Conservation (phyloP, 768 basidiomycete species). For the Suillus occidentalis region DNA sequence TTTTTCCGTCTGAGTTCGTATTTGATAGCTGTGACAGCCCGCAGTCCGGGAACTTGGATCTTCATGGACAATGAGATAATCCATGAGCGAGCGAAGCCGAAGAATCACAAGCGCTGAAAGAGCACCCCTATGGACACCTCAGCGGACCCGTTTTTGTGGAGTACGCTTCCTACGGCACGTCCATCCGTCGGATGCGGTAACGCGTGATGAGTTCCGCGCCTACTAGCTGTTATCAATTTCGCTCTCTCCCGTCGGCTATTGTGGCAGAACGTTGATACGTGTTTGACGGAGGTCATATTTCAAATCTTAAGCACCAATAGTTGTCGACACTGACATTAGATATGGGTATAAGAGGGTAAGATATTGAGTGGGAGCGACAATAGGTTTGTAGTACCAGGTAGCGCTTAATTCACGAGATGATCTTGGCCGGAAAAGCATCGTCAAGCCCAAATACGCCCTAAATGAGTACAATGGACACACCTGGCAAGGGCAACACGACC, state of each 20-base stretch:
- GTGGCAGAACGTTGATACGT: neutral
- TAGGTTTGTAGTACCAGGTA: neutral
- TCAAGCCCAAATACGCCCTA: conserved; percentile 7
- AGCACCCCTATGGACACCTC: neutral
- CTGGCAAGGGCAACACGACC: conserved; percentile 73
- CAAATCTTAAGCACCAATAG: neutral
- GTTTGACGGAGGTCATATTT: neutral
- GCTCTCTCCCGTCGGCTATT: neutral
- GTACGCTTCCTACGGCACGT: neutral
- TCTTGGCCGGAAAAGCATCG: conserved; percentile 16
- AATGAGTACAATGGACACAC: conserved; percentile 41
- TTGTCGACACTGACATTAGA: neutral
- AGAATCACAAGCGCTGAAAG: neutral
- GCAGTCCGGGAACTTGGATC: neutral
- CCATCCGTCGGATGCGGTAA: neutral
- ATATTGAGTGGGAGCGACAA: neutral
- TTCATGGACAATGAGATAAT: neutral
- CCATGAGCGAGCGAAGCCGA: neutral
- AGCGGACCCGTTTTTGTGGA: neutral
- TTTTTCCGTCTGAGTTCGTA: neutral
- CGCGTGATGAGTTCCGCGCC: neutral
- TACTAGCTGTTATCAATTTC: neutral
- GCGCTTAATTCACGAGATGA: conserved; percentile 28
- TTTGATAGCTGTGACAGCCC: neutral
- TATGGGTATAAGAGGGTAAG: neutral